A percentile compares a stretch with the other conserved stretches of the same genome.
phyloP scores from a whole-genome alignment of 2,329 filamentous ascomycete genomes.

The Phaeosphaeriaceae sp. region DNA sequence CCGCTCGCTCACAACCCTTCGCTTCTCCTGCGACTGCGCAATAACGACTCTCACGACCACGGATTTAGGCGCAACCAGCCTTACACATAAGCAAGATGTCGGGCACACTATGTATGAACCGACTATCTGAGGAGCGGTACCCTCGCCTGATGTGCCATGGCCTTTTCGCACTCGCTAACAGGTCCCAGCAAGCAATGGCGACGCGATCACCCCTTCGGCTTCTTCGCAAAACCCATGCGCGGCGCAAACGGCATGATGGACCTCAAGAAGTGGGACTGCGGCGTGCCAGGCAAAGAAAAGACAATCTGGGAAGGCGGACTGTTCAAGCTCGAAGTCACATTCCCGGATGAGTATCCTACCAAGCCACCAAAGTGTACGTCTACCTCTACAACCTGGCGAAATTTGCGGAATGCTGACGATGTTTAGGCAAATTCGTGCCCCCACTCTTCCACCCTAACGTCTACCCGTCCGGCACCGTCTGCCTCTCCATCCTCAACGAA shows the following conservation, averaged over 20 bases:
- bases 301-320: conserved; percentile 98
- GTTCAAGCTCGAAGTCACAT: conserved; percentile 91
- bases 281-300: conserved; percentile 93
- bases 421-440: conserved; percentile 88
- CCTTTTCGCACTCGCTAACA: conserved; percentile 17
- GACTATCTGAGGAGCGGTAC: conserved; percentile 55
- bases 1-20: conserved; percentile 1
- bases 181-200: conserved; percentile 87
- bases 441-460: conserved; percentile 98
- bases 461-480: conserved; percentile 97
- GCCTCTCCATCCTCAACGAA: conserved; percentile 95
- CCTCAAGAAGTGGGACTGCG: conserved; percentile 95
- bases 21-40: neutral
- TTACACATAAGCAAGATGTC: conserved; percentile 62
- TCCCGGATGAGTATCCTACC: conserved; percentile 97
- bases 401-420: conserved; percentile 2
- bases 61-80: conserved; percentile 13
- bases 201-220: conserved; percentile 95
- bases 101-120: conserved; percentile 77
- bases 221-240: conserved; percentile 88
- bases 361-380: conserved; percentile 96
- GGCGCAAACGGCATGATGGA: conserved; percentile 83
- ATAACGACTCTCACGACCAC: neutral
- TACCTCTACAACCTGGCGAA: neutral
- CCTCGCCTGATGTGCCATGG: neutral